A percentile compares a stretch with the other conserved stretches of the same genome.
These are phyloP conservation scores for Actinidia chinensis DNA, from an alignment of 179 eudicot genomes.

Conservation along the genomic window DNA sequence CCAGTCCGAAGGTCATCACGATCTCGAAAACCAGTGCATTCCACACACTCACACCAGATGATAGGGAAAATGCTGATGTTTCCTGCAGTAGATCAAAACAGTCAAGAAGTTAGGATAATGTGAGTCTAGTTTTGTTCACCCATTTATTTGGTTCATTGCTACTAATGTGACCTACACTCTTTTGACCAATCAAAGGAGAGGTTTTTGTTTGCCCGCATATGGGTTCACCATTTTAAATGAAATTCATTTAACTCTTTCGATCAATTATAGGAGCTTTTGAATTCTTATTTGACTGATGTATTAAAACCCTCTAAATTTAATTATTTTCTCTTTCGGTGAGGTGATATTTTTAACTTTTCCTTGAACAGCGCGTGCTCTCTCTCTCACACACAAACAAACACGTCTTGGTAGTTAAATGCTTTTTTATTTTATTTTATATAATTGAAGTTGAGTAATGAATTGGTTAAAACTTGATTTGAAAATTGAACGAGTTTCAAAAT, in stretches of 20 bases:
- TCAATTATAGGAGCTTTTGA: no score
- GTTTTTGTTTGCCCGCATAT: no score
- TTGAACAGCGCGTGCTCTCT: background rate
- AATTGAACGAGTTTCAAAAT: background rate
- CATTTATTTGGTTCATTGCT: no score
- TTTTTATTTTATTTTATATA: background rate
- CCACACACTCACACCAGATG: constrained; percentile 51
- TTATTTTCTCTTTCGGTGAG: no score
- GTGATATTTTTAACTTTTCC: no score
- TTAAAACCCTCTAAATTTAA: no score
- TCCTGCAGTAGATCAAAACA: constrained; percentile 29
- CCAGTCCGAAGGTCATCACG: constrained; percentile 68
- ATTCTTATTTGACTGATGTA: no score
- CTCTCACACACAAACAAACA: no score
- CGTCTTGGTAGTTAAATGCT: no score
- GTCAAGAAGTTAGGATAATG: background rate
- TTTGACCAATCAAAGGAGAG: no score
- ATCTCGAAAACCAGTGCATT: constrained; percentile 60
- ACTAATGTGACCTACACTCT: no score
- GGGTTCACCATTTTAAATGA: background rate
- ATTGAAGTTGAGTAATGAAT: background rate
- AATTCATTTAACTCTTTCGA: background rate
- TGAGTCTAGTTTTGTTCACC: background rate
- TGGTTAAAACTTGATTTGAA: background rate
- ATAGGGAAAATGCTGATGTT: constrained; percentile 56